Evolutionary conservation across 441 rosid genomes (phyloP).

Genomic region (Bocquillonia castaneifolia): DNA sequence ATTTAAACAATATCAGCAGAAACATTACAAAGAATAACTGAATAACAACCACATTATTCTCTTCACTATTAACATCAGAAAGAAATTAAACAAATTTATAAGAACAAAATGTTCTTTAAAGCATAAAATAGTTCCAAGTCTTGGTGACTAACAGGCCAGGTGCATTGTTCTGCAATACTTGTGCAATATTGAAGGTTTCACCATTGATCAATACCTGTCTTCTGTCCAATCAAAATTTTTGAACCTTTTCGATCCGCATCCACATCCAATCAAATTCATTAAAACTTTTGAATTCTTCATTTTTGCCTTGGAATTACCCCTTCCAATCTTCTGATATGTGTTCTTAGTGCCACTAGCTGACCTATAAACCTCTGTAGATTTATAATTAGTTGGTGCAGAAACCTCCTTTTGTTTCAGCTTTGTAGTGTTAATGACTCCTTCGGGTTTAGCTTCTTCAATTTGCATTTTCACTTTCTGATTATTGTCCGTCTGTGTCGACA

Average conservation of each 20-base stretch:
- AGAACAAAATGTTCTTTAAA: not conserved
- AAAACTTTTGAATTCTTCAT: not conserved
- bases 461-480: not conserved
- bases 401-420: slow-evolving; percentile 1
- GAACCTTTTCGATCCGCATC: slow-evolving; percentile 21
- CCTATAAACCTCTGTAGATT: not conserved
- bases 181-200: not conserved
- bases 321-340: not conserved
- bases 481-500: slow-evolving; percentile 43
- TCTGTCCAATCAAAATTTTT: not conserved
- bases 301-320: not conserved
- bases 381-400: not conserved
- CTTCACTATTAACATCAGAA: no score
- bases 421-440: not conserved
- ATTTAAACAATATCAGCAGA: no score
- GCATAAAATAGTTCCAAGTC: not conserved
- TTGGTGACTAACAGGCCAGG: not conserved
- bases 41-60: no score
- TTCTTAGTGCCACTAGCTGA: not conserved
- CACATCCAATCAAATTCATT: slow-evolving; percentile 23
- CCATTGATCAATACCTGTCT: not conserved
- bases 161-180: not conserved
- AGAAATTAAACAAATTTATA: no score
- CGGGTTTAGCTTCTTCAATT: slow-evolving; percentile 3
- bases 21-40: no score